Base-by-base conservation (phyloP, 78 protist genomes). In the Polysphondylium violaceum region DNA sequence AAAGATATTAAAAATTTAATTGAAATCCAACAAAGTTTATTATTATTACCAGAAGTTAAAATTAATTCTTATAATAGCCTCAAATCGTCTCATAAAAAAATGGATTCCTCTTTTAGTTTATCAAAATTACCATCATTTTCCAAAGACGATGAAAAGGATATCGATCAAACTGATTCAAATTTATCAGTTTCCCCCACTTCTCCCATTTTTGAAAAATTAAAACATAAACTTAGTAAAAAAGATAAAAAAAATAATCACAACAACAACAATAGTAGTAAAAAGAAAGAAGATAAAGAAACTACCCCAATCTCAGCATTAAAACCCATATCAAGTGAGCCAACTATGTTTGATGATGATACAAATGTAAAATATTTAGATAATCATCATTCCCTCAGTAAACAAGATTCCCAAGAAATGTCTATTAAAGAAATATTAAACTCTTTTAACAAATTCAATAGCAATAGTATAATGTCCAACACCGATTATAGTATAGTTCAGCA, bases 241-340 rank as follows among this genome's bases (percentile, higher is more conserved):
- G 40, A 65, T n/a, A n/a, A n/a, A 65, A 65, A 38, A 38, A 44
- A 65, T 38, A 65, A 65, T 65, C 73, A 65, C 33, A 65, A 65
- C 16, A 31, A 65, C n/a, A 63, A 63, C 7, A 63, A 63, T 35
- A 29, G 41, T 29, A 16, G 25, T 63, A 31, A 63, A 35, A 60
- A 60, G 25, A 50, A 50, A 19, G 17, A 50, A 1, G 17, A 50
- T 2, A 2, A n/a, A 2, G 2, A 29, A 21, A 19, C 35, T 1
- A 36, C 17, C n/a, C 0, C 73, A 19, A 38, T 40, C 0, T 14
- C 38, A 27, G 23, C 67, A 1, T 0, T 21, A 31, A n/a, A n/a
- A n/a, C n/a, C n/a, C n/a, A n/a, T n/a, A n/a, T n/a, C n/a, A n/a
- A n/a, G n/a, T n/a, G n/a, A n/a, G n/a, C n/a, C n/a, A n/a, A n/a